Evolutionary conservation across 2,329 filamentous ascomycete species (phyloP), one percentile per base, ranked within the genome.

Genomic region (Aspergillus phoenicis): DNA sequence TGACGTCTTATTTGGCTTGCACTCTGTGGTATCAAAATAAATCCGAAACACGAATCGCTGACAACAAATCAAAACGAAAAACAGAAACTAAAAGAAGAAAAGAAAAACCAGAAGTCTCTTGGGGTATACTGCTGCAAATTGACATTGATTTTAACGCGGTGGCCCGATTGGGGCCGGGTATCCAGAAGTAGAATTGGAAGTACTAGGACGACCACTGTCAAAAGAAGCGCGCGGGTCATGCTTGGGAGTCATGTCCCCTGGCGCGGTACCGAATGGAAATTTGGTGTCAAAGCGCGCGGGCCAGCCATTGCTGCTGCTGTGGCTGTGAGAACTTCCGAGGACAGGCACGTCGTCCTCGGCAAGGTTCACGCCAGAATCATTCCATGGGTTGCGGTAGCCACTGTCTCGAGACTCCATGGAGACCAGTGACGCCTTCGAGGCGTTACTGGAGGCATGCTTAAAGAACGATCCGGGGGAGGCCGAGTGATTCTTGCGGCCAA

Each of bases 171-270:
- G 91, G 83, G 88, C 91, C 85, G 92, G 91, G 91, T 95, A 95
- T 92, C 91, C 91, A 87, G 91, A 94, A 90, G 90, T 91, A 85
- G 92, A 96, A 89, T 96, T 91, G 83, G 92, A 95, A 83, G 92
- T 96, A 74, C 91, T 94, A 77, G 92, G 92, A 76, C 92, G 91
- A 77, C 92, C 92, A 83, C 91, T 95, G 80, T 96, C 92, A 77
- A 90, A 91, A 75, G 92, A 96, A 76, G 89, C 89, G 77, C 92
- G 89, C 77, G 90, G 84, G 77, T 88, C 87, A 80, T 96, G 91
- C 78, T 91, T 90, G 66, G 92, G 91, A 43, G 91, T 96, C 69
- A 87, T 84, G 77, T 96, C 92, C 74, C 92, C 91, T 64, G 90
- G 85, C 73, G 79, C 79, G 66, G 80, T 78, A 71, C 84, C 84